Evolutionary conservation across 1,284 basidiomycete genomes (phyloP).

Genomic region (Tilletia indica): DNA sequence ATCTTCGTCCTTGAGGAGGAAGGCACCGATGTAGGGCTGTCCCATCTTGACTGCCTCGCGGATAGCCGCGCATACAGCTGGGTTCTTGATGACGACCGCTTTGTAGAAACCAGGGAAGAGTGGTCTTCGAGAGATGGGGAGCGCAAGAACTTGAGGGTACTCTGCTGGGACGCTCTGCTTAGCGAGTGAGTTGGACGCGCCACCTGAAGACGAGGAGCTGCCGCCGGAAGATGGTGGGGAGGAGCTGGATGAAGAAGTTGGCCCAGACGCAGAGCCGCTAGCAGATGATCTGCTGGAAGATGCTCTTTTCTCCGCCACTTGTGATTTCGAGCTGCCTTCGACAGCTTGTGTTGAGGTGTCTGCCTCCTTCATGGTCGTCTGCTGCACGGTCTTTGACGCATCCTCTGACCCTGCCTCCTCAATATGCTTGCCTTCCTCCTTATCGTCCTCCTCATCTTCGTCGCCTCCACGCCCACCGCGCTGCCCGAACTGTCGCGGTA

Average conservation of each 20-base stretch:
- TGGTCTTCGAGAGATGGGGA: slow-evolving; percentile 91
- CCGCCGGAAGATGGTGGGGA: background rate
- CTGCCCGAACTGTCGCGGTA: background rate
- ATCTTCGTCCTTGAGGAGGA: slow-evolving; percentile 91
- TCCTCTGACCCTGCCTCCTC: background rate
- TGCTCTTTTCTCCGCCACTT: background rate
- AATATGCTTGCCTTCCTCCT: slow-evolving; percentile 8
- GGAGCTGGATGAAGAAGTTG: slow-evolving; percentile 15
- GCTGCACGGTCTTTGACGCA: background rate
- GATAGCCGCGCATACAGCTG: slow-evolving; percentile 86
- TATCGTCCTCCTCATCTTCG: slow-evolving; percentile 9
- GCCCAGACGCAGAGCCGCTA: background rate
- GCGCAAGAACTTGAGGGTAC: slow-evolving; percentile 90
- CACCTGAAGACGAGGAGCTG: slow-evolving; percentile 8
- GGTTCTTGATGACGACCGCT: slow-evolving; percentile 58
- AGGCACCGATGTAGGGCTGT: slow-evolving; percentile 96
- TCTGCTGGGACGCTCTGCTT: slow-evolving; percentile 56
- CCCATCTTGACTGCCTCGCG: slow-evolving; percentile 95
- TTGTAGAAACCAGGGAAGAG: slow-evolving; percentile 94
- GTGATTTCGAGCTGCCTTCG: background rate
- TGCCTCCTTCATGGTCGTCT: background rate
- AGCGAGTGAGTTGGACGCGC: slow-evolving; percentile 26
- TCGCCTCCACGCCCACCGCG: slow-evolving; percentile 19
- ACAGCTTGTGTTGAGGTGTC: too few species aligned
- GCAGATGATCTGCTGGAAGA: background rate